Conservation (phyloP, 2,329 filamentous ascomycete species). For the Trichoderma harzianum region DNA sequence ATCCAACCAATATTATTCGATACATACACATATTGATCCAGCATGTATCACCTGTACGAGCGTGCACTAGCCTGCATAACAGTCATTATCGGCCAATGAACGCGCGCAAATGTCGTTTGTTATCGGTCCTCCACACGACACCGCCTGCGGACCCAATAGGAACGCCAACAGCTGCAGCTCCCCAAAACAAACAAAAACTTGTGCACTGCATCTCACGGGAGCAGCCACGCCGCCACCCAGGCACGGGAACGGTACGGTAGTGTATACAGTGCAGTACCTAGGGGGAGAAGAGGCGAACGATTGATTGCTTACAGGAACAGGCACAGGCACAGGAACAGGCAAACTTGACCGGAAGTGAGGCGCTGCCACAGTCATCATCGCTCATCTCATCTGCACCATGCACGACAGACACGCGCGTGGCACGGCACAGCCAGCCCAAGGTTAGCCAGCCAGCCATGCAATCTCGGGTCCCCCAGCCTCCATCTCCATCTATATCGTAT, state of each 20-base stretch:
- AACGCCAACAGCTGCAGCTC: not conserved
- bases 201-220: not conserved
- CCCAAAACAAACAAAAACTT: not conserved
- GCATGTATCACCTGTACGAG: not conserved
- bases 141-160: not conserved
- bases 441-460: not conserved
- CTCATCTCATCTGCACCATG: constrained; percentile 12
- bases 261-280: not conserved
- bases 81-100: not conserved
- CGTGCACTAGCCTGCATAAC: not conserved
- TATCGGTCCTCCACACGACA: constrained; percentile 1
- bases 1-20: not conserved
- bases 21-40: not conserved
- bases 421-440: not conserved
- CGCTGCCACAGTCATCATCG: constrained; percentile 5
- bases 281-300: not conserved
- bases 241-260: not conserved
- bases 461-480: not conserved
- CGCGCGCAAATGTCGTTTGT: not conserved
- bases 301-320: not conserved
- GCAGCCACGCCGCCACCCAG: not conserved
- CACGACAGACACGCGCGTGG: constrained; percentile 18
- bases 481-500: not conserved
- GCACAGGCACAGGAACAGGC: not conserved
- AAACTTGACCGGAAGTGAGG: not conserved